A percentile compares a stretch with the other conserved stretches of the same genome.
Evolutionary conservation across 2,329 filamentous ascomycete species (phyloP).

Genomic region (Aspergillus sp.): DNA sequence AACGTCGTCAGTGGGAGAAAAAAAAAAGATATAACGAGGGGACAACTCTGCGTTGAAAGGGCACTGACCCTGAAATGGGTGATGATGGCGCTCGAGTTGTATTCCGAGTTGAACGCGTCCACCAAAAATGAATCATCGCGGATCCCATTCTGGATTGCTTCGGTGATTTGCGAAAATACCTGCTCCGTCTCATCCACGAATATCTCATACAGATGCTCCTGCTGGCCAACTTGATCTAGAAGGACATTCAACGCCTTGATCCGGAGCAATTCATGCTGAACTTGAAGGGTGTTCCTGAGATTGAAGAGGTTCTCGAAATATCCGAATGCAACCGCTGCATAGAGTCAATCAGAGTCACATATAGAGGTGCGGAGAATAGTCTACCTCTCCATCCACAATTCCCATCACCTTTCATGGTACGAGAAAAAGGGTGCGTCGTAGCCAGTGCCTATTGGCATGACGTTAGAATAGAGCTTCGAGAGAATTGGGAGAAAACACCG

Average conservation of each 20-base stretch:
- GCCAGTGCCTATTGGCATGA: constrained; percentile 67
- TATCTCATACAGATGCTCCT: constrained; percentile 72
- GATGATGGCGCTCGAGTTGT: constrained; percentile 71
- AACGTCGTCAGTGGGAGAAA: constrained; percentile 19
- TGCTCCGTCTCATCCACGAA: constrained; percentile 74
- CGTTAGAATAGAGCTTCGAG: constrained; percentile 10
- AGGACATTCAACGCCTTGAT: constrained; percentile 70
- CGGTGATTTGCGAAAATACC: constrained; percentile 64
- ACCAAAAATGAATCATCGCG: constrained; percentile 60
- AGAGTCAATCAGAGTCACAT: constrained; percentile 12
- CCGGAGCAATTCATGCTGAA: constrained; percentile 70
- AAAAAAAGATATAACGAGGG: not conserved
- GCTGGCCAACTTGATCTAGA: constrained; percentile 68
- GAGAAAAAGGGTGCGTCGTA: constrained; percentile 81
- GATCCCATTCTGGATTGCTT: constrained; percentile 56
- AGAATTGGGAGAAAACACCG: not conserved
- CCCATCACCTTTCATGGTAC: constrained; percentile 85
- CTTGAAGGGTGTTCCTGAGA: constrained; percentile 61
- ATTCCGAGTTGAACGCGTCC: constrained; percentile 71
- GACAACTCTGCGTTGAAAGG: not conserved
- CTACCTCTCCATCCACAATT: constrained; percentile 98
- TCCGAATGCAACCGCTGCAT: constrained; percentile 79
- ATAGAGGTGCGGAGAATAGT: constrained; percentile 34
- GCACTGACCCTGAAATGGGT: constrained; percentile 69
- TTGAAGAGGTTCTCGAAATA: constrained; percentile 86